Conservation (phyloP, 2,329 filamentous ascomycete genomes). For the Ascosphaera apis region DNA sequence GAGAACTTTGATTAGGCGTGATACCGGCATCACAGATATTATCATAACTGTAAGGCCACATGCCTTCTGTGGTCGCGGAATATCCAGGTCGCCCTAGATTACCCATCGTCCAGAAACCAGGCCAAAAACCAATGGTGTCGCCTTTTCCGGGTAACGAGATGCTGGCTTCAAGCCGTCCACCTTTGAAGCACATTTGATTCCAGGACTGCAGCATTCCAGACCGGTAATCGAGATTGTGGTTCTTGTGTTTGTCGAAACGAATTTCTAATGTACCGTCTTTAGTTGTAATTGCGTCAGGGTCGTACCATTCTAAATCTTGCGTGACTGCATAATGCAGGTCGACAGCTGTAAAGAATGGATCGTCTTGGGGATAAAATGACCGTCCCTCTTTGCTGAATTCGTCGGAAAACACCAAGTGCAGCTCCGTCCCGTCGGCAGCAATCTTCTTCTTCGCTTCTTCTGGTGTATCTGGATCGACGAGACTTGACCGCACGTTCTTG, state of each 20-base stretch:
- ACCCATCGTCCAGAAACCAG: constrained; percentile 55
- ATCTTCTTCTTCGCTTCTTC: constrained; percentile 31
- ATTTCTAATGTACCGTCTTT: constrained; percentile 39
- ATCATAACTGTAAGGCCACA: constrained; percentile 54
- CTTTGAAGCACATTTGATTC: constrained; percentile 53
- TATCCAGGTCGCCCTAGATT: constrained; percentile 49
- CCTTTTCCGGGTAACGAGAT: constrained; percentile 45
- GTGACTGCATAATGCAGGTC: constrained; percentile 54
- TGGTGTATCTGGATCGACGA: constrained; percentile 48
- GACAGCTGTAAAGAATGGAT: constrained; percentile 43
- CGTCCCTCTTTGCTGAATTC: constrained; percentile 46
- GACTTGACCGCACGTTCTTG: constrained; percentile 33
- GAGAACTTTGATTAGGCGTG: constrained; percentile 45
- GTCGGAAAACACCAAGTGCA: constrained; percentile 46
- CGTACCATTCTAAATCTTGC: constrained; percentile 48
- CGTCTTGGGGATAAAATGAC: constrained; percentile 48
- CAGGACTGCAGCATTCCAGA: constrained; percentile 55
- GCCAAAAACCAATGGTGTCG: constrained; percentile 48
- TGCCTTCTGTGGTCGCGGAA: constrained; percentile 44
- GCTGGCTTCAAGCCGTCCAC: constrained; percentile 44
- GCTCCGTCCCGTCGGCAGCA: constrained; percentile 33
- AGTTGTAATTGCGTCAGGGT: constrained; percentile 42
- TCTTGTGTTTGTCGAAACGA: constrained; percentile 40
- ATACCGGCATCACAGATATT: constrained; percentile 47
- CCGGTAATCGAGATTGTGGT: constrained; percentile 41